Evolutionary conservation across 1,284 basidiomycete genomes (phyloP), one percentile per base, ranked within the genome.

Genomic region (Sphaerobolus stellatus): DNA sequence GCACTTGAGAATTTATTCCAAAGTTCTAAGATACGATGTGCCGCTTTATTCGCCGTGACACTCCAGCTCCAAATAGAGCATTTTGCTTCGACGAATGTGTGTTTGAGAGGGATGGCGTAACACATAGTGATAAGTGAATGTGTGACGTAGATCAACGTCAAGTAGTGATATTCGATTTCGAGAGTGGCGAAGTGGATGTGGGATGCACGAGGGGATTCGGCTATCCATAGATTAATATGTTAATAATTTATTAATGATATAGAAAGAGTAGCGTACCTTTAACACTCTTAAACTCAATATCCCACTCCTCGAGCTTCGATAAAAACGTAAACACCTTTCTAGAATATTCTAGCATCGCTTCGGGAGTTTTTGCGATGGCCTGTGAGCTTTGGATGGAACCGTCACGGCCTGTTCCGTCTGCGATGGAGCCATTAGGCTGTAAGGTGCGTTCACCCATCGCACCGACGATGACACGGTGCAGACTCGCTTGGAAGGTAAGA

Each of bases 151-250:
- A 33, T 41, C 11, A 54, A 18, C 4, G 30, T 18, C 6, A 54
- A 29, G 24, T 54, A 54, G 36, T 54, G 52, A 25, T 54, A 54
- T 40, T 54, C 52, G 25, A 54, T 40, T 25, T 54, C 52, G 5
- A 54, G 45, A 4, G 34, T 36, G 2, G 52, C 46, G n/a, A n/a
- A n/a, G n/a, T n/a, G n/a, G n/a, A n/a, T n/a, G n/a, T n/a, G n/a
- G n/a, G 48, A 25, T 4, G 34, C 14, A 29, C 13, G n/a, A n/a
- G 36, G n/a, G 13, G 41, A 18, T 8, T 22, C 38, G 29, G 14
- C 25, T 28, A 14, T 27, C n/a, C n/a, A n/a, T n/a, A n/a, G n/a
- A n/a, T n/a, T n/a, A n/a, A n/a, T n/a, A n/a, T n/a, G n/a, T n/a
- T n/a, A n/a, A n/a, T n/a, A n/a, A n/a, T n/a, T n/a, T n/a, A n/a